Evolutionary conservation across 2,329 filamentous ascomycete species (phyloP).

Genomic region (Epichloe aotearoae): DNA sequence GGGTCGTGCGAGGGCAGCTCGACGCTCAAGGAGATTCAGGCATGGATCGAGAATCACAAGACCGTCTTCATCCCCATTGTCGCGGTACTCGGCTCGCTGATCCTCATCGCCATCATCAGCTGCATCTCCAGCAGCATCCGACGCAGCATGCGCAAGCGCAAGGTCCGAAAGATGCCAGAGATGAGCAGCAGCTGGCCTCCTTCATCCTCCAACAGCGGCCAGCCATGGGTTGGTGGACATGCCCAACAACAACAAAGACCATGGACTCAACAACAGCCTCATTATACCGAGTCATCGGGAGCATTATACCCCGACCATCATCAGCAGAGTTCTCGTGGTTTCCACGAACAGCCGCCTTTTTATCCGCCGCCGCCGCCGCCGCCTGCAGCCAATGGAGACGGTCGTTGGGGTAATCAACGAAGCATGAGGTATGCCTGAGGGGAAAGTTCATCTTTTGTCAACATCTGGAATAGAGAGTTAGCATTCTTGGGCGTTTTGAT

Average conservation of each 20-base stretch:
- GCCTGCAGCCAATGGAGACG: background rate
- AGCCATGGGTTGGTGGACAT: too few relatives aligned
- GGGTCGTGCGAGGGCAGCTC: slow-evolving; percentile 64
- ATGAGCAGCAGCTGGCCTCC: slow-evolving; percentile 13
- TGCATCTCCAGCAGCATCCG: slow-evolving; percentile 45
- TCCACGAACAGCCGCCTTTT: background rate
- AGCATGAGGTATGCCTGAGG: slow-evolving; percentile 1
- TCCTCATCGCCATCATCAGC: slow-evolving; percentile 54
- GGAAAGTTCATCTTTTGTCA: background rate
- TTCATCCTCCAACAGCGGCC: background rate
- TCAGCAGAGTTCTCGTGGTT: background rate
- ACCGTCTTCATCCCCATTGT: slow-evolving; percentile 71
- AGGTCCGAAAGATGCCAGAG: too few relatives aligned
- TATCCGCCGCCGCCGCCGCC: background rate
- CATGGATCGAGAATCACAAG: slow-evolving; percentile 68
- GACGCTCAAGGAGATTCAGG: slow-evolving; percentile 54
- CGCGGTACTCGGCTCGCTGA: slow-evolving; percentile 52
- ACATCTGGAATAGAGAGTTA: too few relatives aligned
- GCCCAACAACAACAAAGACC: too few relatives aligned
- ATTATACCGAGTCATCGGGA: background rate
- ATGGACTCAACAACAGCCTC: background rate
- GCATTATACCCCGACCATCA: too few relatives aligned
- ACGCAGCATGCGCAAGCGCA: slow-evolving; percentile 10
- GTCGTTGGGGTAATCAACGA: background rate
- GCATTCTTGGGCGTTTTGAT: too few relatives aligned